phyloP scores from a whole-genome alignment of 179 eudicot genomes.

The Silene vulgaris region DNA sequence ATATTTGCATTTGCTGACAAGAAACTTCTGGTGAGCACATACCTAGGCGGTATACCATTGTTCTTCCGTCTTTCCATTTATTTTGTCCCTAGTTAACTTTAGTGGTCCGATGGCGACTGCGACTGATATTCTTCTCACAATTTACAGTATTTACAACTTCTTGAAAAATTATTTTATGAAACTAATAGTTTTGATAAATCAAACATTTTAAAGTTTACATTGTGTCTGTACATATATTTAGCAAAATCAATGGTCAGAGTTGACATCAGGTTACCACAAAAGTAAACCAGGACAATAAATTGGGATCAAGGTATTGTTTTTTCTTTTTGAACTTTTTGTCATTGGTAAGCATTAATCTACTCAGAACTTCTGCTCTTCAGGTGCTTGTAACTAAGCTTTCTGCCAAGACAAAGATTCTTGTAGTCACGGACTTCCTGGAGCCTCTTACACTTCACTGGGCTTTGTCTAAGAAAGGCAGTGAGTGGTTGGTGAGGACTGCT shows the following conservation, averaged over 20 bases:
- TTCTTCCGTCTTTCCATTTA: background rate
- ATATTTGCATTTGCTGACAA: constrained; percentile 53
- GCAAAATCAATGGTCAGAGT: background rate
- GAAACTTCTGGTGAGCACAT: constrained; percentile 74
- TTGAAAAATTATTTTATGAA: no score
- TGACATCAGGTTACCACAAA: background rate
- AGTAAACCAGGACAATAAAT: background rate
- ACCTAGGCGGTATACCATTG: background rate
- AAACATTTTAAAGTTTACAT: no score
- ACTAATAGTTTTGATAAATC: no score
- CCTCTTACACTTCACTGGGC: constrained; percentile 93
- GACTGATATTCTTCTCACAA: background rate
- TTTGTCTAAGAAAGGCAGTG: constrained; percentile 56
- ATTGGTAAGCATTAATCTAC: constrained; percentile 5
- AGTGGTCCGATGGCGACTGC: no score
- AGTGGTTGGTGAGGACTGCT: constrained; percentile 69
- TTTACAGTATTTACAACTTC: background rate
- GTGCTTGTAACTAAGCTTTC: constrained; percentile 62
- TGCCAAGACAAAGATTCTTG: constrained; percentile 52
- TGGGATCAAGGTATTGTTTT: background rate
- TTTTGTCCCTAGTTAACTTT: background rate
- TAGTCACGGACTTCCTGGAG: constrained; percentile 66
- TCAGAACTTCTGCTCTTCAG: constrained; percentile 32
- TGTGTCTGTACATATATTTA: no score
- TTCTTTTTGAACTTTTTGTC: background rate